phyloP scores from a whole-genome alignment of 2,329 filamentous ascomycete species.

The Alternaria brassicicola region DNA sequence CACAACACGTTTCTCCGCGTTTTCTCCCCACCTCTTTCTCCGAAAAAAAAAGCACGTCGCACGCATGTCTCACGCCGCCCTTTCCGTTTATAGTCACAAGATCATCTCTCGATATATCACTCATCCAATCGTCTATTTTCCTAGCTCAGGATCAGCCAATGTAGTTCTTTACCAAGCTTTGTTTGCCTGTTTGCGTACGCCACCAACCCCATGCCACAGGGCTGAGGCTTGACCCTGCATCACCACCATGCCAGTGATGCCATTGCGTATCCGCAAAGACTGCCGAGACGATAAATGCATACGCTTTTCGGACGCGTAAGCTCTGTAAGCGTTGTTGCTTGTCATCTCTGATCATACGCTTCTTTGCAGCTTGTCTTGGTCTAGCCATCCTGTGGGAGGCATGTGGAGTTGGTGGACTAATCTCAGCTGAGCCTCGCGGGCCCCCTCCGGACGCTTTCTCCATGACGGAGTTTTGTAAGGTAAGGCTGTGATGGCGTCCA shows the following conservation, averaged over 20 bases:
- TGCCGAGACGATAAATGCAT: slow-evolving; percentile 12
- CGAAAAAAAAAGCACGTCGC: slow-evolving; percentile 19
- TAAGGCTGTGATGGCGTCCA: slow-evolving; percentile 5
- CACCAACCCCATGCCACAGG: slow-evolving; percentile 2
- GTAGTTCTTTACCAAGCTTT: not conserved
- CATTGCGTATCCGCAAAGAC: not conserved
- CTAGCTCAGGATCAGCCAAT: not conserved
- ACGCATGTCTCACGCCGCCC: slow-evolving; percentile 1
- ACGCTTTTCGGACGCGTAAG: slow-evolving; percentile 21
- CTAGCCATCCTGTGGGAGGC: not conserved
- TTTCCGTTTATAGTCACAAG: slow-evolving; percentile 2
- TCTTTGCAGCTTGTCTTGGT: not conserved
- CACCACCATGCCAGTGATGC: slow-evolving; percentile 14
- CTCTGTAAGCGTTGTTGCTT: slow-evolving; percentile 8
- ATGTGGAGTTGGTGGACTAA: not conserved
- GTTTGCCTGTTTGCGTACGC: not conserved
- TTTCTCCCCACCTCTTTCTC: slow-evolving; percentile 30
- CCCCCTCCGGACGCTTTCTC: slow-evolving; percentile 21
- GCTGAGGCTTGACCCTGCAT: slow-evolving; percentile 22
- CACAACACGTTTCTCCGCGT: slow-evolving; percentile 15
- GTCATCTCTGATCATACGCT: not conserved
- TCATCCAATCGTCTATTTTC: not conserved
- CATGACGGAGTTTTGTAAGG: not conserved
- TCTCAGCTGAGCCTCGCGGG: slow-evolving; percentile 14
- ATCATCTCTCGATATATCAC: not conserved